Evolutionary conservation across 148 eudicot genomes (phyloP), one percentile per base, ranked within the genome.

Genomic region (Amaranthus cruentus): DNA sequence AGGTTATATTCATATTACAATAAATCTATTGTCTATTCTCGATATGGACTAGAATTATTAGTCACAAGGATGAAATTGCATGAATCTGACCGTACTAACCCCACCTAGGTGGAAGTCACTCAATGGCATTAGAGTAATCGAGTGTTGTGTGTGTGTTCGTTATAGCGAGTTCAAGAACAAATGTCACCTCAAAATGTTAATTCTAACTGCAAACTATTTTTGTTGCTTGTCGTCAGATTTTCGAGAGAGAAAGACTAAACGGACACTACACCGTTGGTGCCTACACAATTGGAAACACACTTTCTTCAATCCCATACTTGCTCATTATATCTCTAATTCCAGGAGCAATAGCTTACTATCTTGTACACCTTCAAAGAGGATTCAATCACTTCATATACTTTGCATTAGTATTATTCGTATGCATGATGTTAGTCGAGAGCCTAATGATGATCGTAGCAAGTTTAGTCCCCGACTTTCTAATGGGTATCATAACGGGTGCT

Each of bases 361-460:
- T 87, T 4, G 88, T 80, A 2, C 85, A 88, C 53, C 90, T 87
- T 44, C 90, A 87, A 50, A 82, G 78, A 48, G 77, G 73, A 7
- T 43, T 81, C 10, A 78, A 71, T 5, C 90, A 80, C 72, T 81
- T 85, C 49, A 61, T 76, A 52, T 85, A 67, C 81, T 87, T 83
- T 58, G 79, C 64, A 9, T 3, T 83, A 54, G 43, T 81, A 14
- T 7, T 84, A 66, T 82, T 81, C 6, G 69, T 77, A 1, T 73
- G 84, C 76, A 62, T 85, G 85, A 53, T 85, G 57, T 14, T 87
- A 53, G 88, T 87, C 2, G 90, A 87, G 75, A 87, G 90, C 82
- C 79, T 85, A 50, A 87, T 87, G 90, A 87, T 87, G 90, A 85
- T 79, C 6, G 88, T 87, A 0, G 84, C 90, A 0, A 85, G 86